phyloP scores from a whole-genome alignment of 306 rosid genomes.

The Gleditsia sinensis region DNA sequence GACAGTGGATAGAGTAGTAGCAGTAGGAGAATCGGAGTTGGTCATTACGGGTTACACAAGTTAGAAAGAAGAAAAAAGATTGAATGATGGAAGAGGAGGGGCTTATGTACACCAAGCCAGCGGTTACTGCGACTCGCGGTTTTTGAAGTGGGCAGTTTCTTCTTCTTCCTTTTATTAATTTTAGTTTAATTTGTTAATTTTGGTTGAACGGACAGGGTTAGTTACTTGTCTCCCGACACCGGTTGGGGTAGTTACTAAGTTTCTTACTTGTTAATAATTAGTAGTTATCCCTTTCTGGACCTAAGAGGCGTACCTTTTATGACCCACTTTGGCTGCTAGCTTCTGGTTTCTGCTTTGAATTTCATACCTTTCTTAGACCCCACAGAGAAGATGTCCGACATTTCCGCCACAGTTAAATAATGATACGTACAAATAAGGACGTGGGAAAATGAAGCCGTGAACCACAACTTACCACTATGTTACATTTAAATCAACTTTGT shows the following conservation, averaged over 20 bases:
- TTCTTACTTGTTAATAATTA: too few relatives aligned
- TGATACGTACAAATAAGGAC: not conserved
- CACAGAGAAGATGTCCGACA: not conserved
- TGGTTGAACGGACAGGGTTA: not conserved
- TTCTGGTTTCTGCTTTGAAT: not conserved
- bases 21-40: not conserved
- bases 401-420: not conserved
- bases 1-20: not conserved
- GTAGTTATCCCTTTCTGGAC: not conserved
- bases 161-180: not conserved
- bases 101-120: not conserved
- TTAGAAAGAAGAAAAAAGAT: not conserved
- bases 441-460: not conserved
- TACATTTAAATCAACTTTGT: too few relatives aligned
- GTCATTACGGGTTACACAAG: not conserved
- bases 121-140: slow-evolving; percentile 23
- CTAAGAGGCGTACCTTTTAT: not conserved
- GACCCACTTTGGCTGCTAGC: not conserved
- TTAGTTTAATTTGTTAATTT: not conserved
- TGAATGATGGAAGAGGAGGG: not conserved
- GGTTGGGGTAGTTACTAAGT: not conserved
- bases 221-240: not conserved
- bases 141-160: slow-evolving; percentile 18
- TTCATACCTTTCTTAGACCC: not conserved
- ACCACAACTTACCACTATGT: not conserved